Conservation (phyloP, 495 filamentous ascomycete genomes). For the Neurospora sp. region DNA sequence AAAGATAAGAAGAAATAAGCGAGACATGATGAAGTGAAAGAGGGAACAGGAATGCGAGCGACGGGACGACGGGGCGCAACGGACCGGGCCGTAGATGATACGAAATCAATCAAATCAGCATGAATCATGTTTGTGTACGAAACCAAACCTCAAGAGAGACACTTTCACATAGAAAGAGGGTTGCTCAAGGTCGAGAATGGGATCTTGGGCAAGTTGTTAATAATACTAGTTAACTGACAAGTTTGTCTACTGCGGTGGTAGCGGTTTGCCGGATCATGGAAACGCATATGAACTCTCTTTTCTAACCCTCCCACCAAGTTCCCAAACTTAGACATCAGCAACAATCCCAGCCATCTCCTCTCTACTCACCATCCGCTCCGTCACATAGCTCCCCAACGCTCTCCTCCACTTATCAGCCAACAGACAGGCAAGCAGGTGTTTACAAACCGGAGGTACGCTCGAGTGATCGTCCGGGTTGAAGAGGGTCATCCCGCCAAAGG, state of each 20-base stretch:
- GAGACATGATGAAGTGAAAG: neutral
- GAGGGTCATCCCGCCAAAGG: conserved; percentile 30
- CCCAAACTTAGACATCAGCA: conserved; percentile 37
- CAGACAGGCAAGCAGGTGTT: conserved; percentile 80
- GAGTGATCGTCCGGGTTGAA: conserved; percentile 17
- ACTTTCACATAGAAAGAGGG: neutral
- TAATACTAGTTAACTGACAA: neutral
- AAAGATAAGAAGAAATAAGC: conserved; percentile 29
- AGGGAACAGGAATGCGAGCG: neutral
- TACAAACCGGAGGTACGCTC: conserved; percentile 53
- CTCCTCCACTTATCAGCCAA: conserved; percentile 55
- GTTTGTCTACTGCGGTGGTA: neutral
- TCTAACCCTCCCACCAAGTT: no score
- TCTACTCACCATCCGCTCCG: conserved; percentile 40
- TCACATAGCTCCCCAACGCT: conserved; percentile 46
- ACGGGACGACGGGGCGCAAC: neutral
- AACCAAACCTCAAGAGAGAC: neutral
- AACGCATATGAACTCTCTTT: no score
- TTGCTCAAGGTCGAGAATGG: neutral
- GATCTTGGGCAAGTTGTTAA: neutral
- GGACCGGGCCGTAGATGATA: neutral
- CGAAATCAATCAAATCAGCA: neutral
- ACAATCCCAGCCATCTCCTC: conserved; percentile 51
- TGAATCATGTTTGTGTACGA: neutral
- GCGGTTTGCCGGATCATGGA: neutral